These are phyloP conservation scores for Ganoderma lucidum DNA, from an alignment of 1,284 basidiomycete genomes.

Conservation along the genomic window DNA sequence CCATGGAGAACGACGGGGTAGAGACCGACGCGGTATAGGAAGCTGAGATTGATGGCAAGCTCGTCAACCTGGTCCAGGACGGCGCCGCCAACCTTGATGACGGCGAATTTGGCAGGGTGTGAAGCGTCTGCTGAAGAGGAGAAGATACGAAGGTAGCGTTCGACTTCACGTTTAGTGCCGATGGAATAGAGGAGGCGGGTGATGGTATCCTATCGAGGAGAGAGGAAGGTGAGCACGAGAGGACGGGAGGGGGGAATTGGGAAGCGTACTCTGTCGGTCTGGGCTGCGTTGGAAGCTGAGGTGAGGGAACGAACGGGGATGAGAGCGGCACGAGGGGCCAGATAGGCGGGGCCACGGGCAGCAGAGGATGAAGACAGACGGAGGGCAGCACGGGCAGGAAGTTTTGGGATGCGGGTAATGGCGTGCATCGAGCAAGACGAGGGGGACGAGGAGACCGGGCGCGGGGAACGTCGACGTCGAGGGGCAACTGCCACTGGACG, in stretches of 20 bases:
- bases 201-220: constrained; percentile 79
- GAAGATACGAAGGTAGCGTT: constrained; percentile 96
- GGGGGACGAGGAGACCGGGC: not conserved
- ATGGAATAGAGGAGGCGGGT: constrained; percentile 94
- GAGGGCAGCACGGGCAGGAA: constrained; percentile 28
- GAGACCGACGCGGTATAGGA: constrained; percentile 92
- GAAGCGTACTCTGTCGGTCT: constrained; percentile 61
- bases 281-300: constrained; percentile 50
- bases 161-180: constrained; percentile 94
- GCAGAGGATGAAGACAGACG: constrained; percentile 53
- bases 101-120: constrained; percentile 90
- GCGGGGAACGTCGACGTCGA: constrained; percentile 9
- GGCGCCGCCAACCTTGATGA: constrained; percentile 94
- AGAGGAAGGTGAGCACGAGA: not conserved
- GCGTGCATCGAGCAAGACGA: constrained; percentile 35
- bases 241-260: not conserved
- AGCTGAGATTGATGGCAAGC: constrained; percentile 91
- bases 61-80: constrained; percentile 92
- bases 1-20: constrained; percentile 96
- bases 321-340: constrained; percentile 44
- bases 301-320: constrained; percentile 52
- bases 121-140: constrained; percentile 86
- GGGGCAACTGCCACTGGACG: not conserved
- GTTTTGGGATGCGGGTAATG: constrained; percentile 32
- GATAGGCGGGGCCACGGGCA: constrained; percentile 53